These are phyloP conservation scores for Acanthamoeba lenticulata DNA, from an alignment of 208 protist species.

Conservation along the genomic window DNA sequence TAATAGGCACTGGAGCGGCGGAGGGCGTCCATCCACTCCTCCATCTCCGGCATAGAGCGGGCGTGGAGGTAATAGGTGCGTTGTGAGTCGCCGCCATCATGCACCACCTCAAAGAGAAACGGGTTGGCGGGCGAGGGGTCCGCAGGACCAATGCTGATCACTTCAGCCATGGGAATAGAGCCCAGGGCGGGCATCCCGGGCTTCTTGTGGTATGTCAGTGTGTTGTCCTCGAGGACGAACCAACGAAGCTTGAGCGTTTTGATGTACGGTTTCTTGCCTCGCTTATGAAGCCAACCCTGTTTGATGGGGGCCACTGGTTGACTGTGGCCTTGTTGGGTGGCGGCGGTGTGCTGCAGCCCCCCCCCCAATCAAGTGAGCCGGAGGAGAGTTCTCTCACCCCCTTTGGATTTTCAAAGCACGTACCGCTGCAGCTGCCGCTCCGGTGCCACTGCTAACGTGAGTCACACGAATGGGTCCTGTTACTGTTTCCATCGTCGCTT, in stretches of 20 bases:
- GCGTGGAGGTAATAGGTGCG: not conserved
- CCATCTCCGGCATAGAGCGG: slow-evolving; percentile 23
- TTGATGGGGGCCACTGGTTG: not conserved
- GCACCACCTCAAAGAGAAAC: not conserved
- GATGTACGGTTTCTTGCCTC: slow-evolving; percentile 44
- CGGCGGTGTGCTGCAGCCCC: not conserved
- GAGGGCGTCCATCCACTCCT: slow-evolving; percentile 44
- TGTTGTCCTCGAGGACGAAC: slow-evolving; percentile 51
- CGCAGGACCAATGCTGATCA: not conserved
- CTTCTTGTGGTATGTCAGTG: slow-evolving; percentile 41
- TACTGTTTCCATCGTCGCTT: not conserved
- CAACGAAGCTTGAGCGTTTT: slow-evolving; percentile 14
- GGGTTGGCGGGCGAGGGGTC: slow-evolving; percentile 12
- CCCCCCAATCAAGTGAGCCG: not conserved
- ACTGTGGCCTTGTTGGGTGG: too few relatives aligned
- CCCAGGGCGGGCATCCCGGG: not conserved
- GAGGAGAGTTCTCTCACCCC: too few relatives aligned
- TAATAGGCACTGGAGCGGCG: slow-evolving; percentile 1
- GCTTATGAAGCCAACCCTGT: slow-evolving; percentile 24
- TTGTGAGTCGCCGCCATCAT: not conserved
- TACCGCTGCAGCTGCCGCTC: not conserved
- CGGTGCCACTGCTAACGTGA: not conserved
- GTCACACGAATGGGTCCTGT: not conserved
- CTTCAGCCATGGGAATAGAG: slow-evolving; percentile 29
- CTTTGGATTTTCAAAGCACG: too few relatives aligned